Evolutionary conservation across 225 moss, liverwort and hornwort genomes (phyloP), one percentile per base, ranked within the genome.

Genomic region (Bryoerythrophyllum caledonicum): DNA sequence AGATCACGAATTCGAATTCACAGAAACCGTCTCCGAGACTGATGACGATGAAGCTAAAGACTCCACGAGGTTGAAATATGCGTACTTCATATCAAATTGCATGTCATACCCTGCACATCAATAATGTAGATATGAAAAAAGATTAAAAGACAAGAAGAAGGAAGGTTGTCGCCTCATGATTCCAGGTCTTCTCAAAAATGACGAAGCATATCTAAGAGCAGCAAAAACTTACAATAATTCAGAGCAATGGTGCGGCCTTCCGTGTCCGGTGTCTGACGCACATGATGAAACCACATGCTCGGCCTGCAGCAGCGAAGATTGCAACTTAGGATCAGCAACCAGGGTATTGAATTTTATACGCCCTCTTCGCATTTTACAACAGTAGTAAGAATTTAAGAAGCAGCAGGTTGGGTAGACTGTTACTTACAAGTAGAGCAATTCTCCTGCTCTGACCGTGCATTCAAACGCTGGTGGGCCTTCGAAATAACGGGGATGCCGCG

Each of bases 281-380:
- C 96, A 82, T 92, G 94, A 85, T 97, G 97, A 77, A 97, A 97
- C 97, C 97, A 97, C 93, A 94, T 87, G 80, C 92, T 91, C 32
- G 97, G 97, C 74, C 96, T 94, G 84, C 19, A 35, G 44, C 38
- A 38, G 34, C 8, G 56, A 30, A 49, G 19, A 78, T 70, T 59
- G 69, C 32, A 66, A 75, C 64, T n/a, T 40, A 49, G 63, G 61
- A 59, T 20, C 28, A 69, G 38, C 23, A 54, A 59, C 65, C 7
- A 71, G 26, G 25, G 26, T 53, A 54, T 53, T 30, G 65, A 17
- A 8, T 41, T 15, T 65, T 62, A 41, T 68, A 62, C n/a, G n/a
- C n/a, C n/a, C n/a, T n/a, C n/a, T n/a, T n/a, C 52, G 54, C 26
- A 24, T 53, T 10, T 49, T n/a, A 49, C 28, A 56, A 55, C 34